Evolutionary conservation across 306 rosid species (phyloP), one percentile per base, ranked within the genome.

Genomic region (Ammopiptanthus mongolicus): DNA sequence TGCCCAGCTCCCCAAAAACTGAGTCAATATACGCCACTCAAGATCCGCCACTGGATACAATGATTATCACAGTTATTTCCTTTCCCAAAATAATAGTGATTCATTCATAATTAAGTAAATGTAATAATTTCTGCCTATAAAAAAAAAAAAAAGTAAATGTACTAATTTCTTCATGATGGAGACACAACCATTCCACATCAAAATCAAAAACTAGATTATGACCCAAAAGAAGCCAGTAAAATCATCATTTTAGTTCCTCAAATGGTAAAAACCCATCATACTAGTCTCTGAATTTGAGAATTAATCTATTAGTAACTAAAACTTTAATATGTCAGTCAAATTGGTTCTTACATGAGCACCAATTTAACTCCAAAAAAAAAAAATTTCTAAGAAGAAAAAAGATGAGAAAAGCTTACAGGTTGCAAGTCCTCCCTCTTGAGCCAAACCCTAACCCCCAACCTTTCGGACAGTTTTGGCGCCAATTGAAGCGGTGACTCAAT

Each of bases 351-450:
- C 28, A 25, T 25, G 28, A 25, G 3, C 28, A 25, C 28, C 28
- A 25, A 25, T 25, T 25, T 25, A 25, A 25, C 28, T 25, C n/a
- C n/a, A n/a, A n/a, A n/a, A n/a, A n/a, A n/a, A 74, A 34, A 65
- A 6, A 63, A 51, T 29, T 29, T 29, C 33, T 29, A 1, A 19
- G 7, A 47, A 28, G n/a, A 15, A 15, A 5, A 22, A 5, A 15
- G 5, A 47, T 37, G 25, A 8, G 19, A 25, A 37, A 4, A 36
- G 85, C 97, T 81, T 53, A 95, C 99, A 0, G 97, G 97, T 77
- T 92, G 96, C 71, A 95, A 76, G 51, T 95, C 99, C 76, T 95
- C 99, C 58, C 99, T 84, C 66, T 95, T 95, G 71, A 95, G 95
- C 98, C 96, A 95, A 71, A 95, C 5, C 6, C 84, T 80, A 51